phyloP scores from a whole-genome alignment of 1,284 basidiomycete genomes.

The Ceratobasidium sp. region DNA sequence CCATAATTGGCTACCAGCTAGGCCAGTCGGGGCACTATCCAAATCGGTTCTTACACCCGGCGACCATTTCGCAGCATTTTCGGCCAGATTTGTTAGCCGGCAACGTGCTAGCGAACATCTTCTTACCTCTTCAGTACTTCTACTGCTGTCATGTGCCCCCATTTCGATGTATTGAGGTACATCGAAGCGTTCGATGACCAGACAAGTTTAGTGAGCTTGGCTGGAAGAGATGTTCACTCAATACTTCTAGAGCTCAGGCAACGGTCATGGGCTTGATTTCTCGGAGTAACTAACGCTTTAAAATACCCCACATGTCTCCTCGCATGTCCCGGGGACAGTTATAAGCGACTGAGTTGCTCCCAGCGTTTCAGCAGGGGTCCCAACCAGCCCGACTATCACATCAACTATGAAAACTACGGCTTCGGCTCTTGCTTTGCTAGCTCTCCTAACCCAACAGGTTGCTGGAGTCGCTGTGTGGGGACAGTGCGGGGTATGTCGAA shows the following conservation, averaged over 20 bases:
- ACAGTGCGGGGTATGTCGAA: constrained; percentile 23
- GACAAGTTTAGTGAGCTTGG: neutral
- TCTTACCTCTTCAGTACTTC: neutral
- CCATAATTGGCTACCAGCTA: no score
- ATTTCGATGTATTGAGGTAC: neutral
- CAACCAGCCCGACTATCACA: neutral
- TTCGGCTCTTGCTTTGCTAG: constrained; percentile 15
- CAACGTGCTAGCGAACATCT: neutral
- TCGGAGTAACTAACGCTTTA: constrained; percentile 34
- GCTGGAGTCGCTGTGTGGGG: constrained; percentile 31
- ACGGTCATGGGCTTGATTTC: constrained; percentile 22
- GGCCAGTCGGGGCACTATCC: constrained; percentile 6
- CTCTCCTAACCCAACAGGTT: constrained; percentile 3
- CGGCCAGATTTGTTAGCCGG: constrained; percentile 5
- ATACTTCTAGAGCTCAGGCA: neutral
- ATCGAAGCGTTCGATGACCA: neutral
- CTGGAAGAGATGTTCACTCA: neutral
- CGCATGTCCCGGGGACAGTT: neutral
- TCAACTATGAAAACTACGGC: constrained; percentile 23
- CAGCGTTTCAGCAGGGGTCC: neutral
- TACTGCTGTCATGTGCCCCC: constrained; percentile 29
- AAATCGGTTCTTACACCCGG: neutral
- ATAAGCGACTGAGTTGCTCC: constrained; percentile 13
- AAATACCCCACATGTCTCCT: neutral
- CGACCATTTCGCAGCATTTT: constrained; percentile 31